Base-by-base conservation (phyloP, 2,329 filamentous ascomycete species). In the Dendrostoma leiphaemia region DNA sequence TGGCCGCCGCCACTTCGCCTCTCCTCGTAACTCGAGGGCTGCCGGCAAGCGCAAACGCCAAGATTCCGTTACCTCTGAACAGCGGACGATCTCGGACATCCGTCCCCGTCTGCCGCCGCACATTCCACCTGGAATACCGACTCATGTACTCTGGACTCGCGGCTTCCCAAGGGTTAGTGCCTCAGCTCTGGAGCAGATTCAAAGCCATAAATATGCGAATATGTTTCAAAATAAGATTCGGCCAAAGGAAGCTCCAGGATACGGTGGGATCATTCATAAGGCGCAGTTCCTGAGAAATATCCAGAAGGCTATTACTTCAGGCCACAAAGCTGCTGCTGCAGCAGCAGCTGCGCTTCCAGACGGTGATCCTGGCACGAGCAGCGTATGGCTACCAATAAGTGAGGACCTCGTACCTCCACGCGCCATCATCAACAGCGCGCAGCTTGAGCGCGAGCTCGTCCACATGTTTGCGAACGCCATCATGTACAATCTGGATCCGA, bases 381-480 rank as follows among this genome's bases (percentile, higher is more conserved):
- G 74, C 54, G 75, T 89, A 19, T 83, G 81, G 77, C 73, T 93
- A 6, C 84, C 89, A 8, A 81, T 89, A 53, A 88, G 83, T 2
- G 81, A 86, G 47, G 90, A 97, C 54, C 77, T 96, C 24, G 79
- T 93, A 2, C 90, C 93, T 2, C 93, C 94, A 0, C 90, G 86
- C 63, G 90, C 86, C 19, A 96, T 97, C 63, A 90, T 97, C 70
- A 97, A 97, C 70, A 92, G 89, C 48, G 85, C 88, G 1, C 94
- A 97, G 68, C 79, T 97, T 15, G 93, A 97, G 71, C 90, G 91
- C 61, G 93, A 97, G 69, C 76, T 97, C 10, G 90, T 95, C 63
- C 89, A 95, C 63, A 97, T 97, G 90, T 96, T 97, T 69, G 91
- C 91, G 61, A 97, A 97, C 65, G 93, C 94, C 17, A 89, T 97